These are phyloP conservation scores for Amorphotheca resinae DNA, from an alignment of 495 filamentous ascomycete species.

Conservation along the genomic window DNA sequence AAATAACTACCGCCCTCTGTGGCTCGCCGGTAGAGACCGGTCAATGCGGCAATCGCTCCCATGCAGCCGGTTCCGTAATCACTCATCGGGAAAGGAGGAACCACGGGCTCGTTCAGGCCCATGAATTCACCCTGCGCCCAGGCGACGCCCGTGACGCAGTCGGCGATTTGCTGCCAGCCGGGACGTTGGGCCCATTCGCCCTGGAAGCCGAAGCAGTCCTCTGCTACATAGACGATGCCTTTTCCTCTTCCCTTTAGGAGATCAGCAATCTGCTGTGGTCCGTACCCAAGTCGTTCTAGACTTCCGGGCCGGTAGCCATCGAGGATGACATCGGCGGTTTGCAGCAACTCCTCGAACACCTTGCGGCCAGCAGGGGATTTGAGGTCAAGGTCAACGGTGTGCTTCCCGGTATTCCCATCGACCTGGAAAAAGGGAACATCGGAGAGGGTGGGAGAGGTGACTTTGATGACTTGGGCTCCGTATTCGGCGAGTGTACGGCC, in stretches of 20 bases:
- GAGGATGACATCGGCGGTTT: conserved; percentile 43
- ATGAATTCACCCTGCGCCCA: conserved; percentile 64
- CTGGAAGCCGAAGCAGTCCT: conserved; percentile 56
- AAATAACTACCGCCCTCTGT: conserved; percentile 51
- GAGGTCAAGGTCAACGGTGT: conserved; percentile 36
- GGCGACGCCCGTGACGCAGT: conserved; percentile 44
- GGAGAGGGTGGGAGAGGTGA: conserved; percentile 51
- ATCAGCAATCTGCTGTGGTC: conserved; percentile 34
- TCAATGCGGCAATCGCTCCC: conserved; percentile 32
- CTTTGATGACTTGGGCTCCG: conserved; percentile 44
- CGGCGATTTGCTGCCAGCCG: conserved; percentile 50
- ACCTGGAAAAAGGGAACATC: conserved; percentile 74
- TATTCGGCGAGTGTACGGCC: conserved; percentile 53
- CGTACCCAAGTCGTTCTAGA: conserved; percentile 48
- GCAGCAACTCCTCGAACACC: conserved; percentile 41
- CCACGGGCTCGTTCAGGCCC: conserved; percentile 55
- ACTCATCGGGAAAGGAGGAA: conserved; percentile 70
- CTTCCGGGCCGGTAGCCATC: conserved; percentile 58
- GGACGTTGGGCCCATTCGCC: conserved; percentile 36
- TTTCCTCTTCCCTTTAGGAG: conserved; percentile 39
- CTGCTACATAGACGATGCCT: conserved; percentile 54
- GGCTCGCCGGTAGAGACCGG: conserved; percentile 49
- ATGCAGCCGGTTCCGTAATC: conserved; percentile 64
- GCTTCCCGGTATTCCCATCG: conserved; percentile 62
- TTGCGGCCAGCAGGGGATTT: conserved; percentile 36